Evolutionary conservation across 768 basidiomycete species (phyloP).

Genomic region (Lactarius hengduanensis): DNA sequence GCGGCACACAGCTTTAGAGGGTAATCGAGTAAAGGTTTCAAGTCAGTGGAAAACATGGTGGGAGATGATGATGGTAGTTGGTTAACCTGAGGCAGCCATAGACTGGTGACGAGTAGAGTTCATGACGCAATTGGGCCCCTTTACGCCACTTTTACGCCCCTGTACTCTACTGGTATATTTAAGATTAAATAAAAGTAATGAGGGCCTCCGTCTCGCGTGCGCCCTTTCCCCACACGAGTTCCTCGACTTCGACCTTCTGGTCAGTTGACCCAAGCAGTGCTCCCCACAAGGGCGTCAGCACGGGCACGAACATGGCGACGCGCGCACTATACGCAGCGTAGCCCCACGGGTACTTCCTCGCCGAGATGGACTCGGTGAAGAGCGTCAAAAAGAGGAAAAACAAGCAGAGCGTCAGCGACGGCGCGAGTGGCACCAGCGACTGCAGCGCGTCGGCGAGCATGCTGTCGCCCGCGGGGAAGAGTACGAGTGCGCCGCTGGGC

Average conservation of each 20-base stretch:
- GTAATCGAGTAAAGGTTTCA: constrained; percentile 40
- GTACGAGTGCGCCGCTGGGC: constrained; percentile 28
- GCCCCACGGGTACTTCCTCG: constrained; percentile 63
- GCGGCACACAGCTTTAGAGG: constrained; percentile 61
- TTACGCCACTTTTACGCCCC: too few species aligned
- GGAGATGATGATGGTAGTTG: background rate
- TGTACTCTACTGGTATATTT: too few species aligned
- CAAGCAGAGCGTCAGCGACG: constrained; percentile 62
- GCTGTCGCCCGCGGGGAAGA: constrained; percentile 30
- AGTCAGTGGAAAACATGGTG: background rate
- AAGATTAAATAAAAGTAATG: too few species aligned
- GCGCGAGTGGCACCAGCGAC: constrained; percentile 44
- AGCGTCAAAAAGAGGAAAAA: constrained; percentile 77
- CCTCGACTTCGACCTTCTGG: constrained; percentile 39
- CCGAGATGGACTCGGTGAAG: constrained; percentile 80
- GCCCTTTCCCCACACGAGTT: constrained; percentile 43
- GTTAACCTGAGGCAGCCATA: background rate
- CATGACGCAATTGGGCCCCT: background rate
- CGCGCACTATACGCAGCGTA: constrained; percentile 74
- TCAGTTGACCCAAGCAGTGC: constrained; percentile 40
- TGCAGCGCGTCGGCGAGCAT: constrained; percentile 31
- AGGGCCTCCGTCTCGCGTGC: constrained; percentile 27
- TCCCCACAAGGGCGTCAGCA: constrained; percentile 47
- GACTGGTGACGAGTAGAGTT: background rate
- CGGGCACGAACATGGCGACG: constrained; percentile 76